A percentile compares a stretch with the other conserved stretches of the same genome.
Conservation (phyloP, 257 asterid species). For the Leonotis leonurus region DNA sequence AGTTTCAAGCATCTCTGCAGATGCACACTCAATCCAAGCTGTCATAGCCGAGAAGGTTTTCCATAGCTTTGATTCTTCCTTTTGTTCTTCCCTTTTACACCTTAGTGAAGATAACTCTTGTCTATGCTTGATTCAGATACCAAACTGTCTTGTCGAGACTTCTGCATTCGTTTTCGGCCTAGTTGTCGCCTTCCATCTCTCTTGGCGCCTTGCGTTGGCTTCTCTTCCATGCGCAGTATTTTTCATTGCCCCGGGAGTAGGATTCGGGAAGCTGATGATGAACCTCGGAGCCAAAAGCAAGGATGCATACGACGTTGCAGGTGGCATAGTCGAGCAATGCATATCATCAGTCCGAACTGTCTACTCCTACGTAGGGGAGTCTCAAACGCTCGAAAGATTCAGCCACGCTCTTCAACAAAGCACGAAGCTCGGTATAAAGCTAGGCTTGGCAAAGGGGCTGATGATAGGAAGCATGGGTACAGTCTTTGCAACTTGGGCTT, state of each 20-base stretch:
- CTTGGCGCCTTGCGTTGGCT: conserved; percentile 69
- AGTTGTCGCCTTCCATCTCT: conserved; percentile 50
- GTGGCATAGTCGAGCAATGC: conserved; percentile 59
- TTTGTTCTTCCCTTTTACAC: neutral
- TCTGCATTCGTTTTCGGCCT: conserved; percentile 43
- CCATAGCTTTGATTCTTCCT: neutral
- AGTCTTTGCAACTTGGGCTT: conserved; percentile 62
- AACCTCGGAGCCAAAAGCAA: conserved; percentile 39
- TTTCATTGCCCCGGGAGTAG: conserved; percentile 55
- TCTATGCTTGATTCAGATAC: conserved; percentile 35
- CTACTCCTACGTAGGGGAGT: conserved; percentile 69
- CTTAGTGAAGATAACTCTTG: neutral
- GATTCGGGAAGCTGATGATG: conserved; percentile 58
- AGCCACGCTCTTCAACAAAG: conserved; percentile 46
- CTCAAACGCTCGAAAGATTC: conserved; percentile 44
- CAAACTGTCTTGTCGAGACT: conserved; percentile 49
- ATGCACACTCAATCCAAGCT: conserved; percentile 61
- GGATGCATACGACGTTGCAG: conserved; percentile 52
- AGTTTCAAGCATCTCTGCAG: conserved; percentile 58
- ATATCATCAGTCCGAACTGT: conserved; percentile 64
- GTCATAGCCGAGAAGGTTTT: conserved; percentile 71
- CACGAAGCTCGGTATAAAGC: conserved; percentile 49
- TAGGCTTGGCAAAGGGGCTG: conserved; percentile 59
- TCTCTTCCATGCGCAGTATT: conserved; percentile 58
- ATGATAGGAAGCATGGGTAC: conserved; percentile 83